Evolutionary conservation across 1,284 basidiomycete genomes (phyloP), one percentile per base, ranked within the genome.

Genomic region (Sutorius eximius): DNA sequence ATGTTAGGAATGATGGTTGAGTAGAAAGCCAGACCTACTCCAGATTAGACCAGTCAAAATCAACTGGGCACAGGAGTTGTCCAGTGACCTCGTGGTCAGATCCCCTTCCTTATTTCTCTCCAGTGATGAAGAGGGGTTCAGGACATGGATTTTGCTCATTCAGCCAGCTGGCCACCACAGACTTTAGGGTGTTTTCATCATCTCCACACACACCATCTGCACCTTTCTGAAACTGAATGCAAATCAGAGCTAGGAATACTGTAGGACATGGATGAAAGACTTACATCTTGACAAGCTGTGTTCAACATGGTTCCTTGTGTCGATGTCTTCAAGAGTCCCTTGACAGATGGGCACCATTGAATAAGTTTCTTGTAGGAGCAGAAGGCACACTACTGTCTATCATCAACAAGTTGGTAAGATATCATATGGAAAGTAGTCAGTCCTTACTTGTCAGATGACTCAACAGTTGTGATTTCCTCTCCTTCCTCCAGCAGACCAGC

Each of bases 61-160:
- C 59, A 3, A 63, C 60, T 0, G 65, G 71, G 29, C 64, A 69
- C 0, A 73, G 42, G 1, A 71, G 60, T 3, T 38, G 8, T 2
- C 67, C 71, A 11, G 66, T 68, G 12, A 54, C 16, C 32, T 68
- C 54, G 27, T 72, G 58, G 13, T 56, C n/a, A n/a, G 71, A 58
- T 0, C 71, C 67, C 34, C 60, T 48, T 11, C 60, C 49, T 11
- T 15, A 8, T 13, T 61, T 42, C 1, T 46, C n/a, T 0, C 29
- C 15, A 3, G 29, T 3, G 2, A 12, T 13, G 8, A 69, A 34
- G 7, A 54, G 52, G 2, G 55, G 57, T 1, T n/a, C 16, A 3
- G 61, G 57, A 3, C 29, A 20, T 11, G 55, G 56, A 3, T 22
- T 22, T 2, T 40, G 24, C 10, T 45, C 18, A 18, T 64, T 67